These are phyloP conservation scores for Cryoendolithus antarcticus DNA, from an alignment of 2,329 filamentous ascomycete genomes.

Conservation along the genomic window DNA sequence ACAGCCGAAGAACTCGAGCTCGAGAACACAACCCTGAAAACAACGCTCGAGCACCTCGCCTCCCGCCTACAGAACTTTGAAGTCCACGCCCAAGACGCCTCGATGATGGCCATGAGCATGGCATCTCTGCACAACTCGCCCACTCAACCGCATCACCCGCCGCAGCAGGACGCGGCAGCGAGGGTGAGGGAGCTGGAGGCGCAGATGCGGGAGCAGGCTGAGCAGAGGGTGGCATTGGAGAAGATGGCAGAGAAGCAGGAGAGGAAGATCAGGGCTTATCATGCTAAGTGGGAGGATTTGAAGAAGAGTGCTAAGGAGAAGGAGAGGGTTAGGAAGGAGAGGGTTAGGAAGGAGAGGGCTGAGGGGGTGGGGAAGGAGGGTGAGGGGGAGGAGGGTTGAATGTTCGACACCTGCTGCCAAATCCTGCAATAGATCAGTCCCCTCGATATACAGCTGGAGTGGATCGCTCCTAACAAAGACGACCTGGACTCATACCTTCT, in stretches of 20 bases:
- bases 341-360: conserved; percentile 1
- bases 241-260: conserved; percentile 50
- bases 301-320: conserved; percentile 46
- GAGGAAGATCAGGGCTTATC: conserved; percentile 51
- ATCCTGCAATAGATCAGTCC: too few species aligned
- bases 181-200: conserved; percentile 43
- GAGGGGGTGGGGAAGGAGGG: background rate
- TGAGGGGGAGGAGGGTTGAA: too few species aligned
- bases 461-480: too few species aligned
- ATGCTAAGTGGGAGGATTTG: conserved; percentile 56
- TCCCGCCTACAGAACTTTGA: conserved; percentile 89
- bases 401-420: too few species aligned
- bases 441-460: too few species aligned
- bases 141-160: conserved; percentile 3
- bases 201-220: conserved; percentile 43
- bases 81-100: conserved; percentile 72
- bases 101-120: conserved; percentile 60
- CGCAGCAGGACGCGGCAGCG: conserved; percentile 11
- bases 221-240: conserved; percentile 50
- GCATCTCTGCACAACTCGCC: conserved; percentile 29
- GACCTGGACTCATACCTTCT: too few species aligned
- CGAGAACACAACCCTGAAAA: conserved; percentile 77
- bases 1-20: conserved; percentile 77
- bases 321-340: conserved; percentile 4
- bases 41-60: conserved; percentile 73